phyloP scores from a whole-genome alignment of 208 protist genomes.

The Trypanosomatidae sp. region DNA sequence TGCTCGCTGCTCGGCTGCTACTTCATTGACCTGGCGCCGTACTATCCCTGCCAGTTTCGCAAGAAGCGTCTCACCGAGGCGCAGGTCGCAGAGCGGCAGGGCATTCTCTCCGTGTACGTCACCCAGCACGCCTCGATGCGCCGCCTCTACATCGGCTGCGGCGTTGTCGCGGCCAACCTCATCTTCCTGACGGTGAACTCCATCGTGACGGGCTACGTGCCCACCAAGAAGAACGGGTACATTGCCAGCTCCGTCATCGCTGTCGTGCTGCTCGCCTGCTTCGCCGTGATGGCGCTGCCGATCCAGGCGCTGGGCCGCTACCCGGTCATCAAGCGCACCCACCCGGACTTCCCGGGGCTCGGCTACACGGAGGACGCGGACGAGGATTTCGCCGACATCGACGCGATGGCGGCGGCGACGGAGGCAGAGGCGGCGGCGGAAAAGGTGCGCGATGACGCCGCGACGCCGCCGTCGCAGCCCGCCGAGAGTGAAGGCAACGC shows the following conservation, averaged over 20 bases:
- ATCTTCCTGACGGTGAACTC: conserved; percentile 57
- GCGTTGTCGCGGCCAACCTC: conserved; percentile 36
- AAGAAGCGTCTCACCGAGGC: conserved; percentile 38
- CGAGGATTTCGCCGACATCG: conserved; percentile 9
- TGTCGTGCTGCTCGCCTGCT: conserved; percentile 47
- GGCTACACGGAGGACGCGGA: conserved; percentile 31
- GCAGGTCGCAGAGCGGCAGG: conserved; percentile 43
- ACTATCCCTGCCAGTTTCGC: conserved; percentile 47
- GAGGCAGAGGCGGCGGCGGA: background rate
- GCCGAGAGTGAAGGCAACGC: too few species aligned
- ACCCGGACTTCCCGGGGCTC: conserved; percentile 40
- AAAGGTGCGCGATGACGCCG: too few species aligned
- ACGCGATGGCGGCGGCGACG: conserved; percentile 6
- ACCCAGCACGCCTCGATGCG: conserved; percentile 37
- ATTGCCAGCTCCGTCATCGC: conserved; percentile 47
- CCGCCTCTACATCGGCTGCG: conserved; percentile 54
- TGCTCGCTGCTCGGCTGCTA: conserved; percentile 33
- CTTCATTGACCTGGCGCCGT: conserved; percentile 63
- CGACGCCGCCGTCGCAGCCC: too few species aligned
- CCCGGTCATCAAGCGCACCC: conserved; percentile 31
- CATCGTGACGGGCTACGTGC: conserved; percentile 50
- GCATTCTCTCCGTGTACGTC: conserved; percentile 43
- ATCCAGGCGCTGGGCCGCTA: conserved; percentile 70
- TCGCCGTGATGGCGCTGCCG: conserved; percentile 56
- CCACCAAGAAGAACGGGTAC: conserved; percentile 29